Conservation (phyloP, 2,329 filamentous ascomycete genomes). For the Camillea tinctor region DNA sequence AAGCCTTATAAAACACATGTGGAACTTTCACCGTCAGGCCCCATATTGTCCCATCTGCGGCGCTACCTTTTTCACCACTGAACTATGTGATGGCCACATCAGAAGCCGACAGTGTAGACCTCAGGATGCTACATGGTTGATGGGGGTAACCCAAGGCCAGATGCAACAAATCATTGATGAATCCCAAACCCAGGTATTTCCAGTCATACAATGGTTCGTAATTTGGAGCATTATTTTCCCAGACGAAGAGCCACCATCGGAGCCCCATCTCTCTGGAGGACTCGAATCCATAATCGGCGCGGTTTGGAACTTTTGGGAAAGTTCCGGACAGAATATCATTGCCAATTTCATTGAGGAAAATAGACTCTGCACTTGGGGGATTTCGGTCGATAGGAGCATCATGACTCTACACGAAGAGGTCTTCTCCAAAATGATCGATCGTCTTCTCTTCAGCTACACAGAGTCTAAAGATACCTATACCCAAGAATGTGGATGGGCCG, state of each 20-base stretch:
- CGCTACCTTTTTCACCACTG: background rate
- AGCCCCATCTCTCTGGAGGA: background rate
- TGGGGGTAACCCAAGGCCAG: background rate
- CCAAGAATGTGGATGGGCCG: too few species aligned
- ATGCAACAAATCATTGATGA: background rate
- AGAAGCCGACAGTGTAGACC: background rate
- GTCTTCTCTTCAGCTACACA: too few species aligned
- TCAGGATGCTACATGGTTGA: background rate
- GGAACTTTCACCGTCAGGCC: background rate
- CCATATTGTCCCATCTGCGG: background rate
- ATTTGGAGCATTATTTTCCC: background rate
- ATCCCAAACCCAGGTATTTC: background rate
- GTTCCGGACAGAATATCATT: too few species aligned
- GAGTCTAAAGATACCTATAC: too few species aligned
- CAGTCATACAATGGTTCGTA: background rate
- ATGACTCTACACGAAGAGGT: too few species aligned
- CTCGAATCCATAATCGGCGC: background rate
- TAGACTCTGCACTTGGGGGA: too few species aligned
- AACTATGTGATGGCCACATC: background rate
- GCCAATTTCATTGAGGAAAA: too few species aligned
- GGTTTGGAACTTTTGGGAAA: background rate
- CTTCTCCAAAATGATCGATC: too few species aligned
- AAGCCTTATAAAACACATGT: background rate
- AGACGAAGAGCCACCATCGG: background rate
- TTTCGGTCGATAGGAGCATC: too few species aligned